Conservation (phyloP, 768 basidiomycete genomes). For the Lactarius deliciosus region DNA sequence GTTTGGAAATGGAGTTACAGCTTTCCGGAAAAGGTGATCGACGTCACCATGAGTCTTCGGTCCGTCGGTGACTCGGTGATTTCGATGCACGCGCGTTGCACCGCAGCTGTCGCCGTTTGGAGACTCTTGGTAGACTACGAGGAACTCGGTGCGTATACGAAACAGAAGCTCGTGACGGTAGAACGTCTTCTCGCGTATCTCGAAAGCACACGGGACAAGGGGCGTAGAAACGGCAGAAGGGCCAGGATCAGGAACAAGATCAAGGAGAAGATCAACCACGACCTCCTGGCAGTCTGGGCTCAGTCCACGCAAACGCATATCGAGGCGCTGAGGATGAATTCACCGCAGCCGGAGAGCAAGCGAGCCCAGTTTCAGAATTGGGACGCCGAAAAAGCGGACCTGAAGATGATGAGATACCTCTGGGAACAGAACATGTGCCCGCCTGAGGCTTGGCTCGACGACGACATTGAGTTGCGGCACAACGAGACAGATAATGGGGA, state of each 20-base stretch:
- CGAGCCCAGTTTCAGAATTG: neutral
- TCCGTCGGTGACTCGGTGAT: conserved; percentile 6
- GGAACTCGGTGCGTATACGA: conserved; percentile 6
- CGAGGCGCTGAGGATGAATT: conserved; percentile 5
- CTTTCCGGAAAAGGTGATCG: neutral
- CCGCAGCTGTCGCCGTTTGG: conserved; percentile 4
- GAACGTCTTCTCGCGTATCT: conserved; percentile 6
- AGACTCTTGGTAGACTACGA: conserved; percentile 10
- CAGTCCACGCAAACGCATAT: conserved; percentile 7
- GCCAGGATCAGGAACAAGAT: neutral
- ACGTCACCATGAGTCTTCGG: conserved; percentile 2
- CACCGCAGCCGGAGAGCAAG: neutral
- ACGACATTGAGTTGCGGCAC: neutral
- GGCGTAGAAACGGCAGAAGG: neutral
- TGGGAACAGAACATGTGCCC: conserved; percentile 4
- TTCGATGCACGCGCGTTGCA: conserved; percentile 13
- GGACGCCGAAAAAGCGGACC: conserved; percentile 1
- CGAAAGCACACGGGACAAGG: conserved; percentile 2
- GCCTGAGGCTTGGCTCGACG: neutral
- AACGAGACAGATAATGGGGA: conserved; percentile 4
- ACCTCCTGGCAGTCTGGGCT: conserved; percentile 9
- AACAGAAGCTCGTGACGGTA: conserved; percentile 7
- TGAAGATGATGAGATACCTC: conserved; percentile 3
- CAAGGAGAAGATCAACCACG: conserved; percentile 1
- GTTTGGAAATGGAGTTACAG: conserved; percentile 11